A percentile compares a stretch with the other conserved stretches of the same genome.
phyloP scores from a whole-genome alignment of 1,139 yeast genomes.

The Pichia sp. region DNA sequence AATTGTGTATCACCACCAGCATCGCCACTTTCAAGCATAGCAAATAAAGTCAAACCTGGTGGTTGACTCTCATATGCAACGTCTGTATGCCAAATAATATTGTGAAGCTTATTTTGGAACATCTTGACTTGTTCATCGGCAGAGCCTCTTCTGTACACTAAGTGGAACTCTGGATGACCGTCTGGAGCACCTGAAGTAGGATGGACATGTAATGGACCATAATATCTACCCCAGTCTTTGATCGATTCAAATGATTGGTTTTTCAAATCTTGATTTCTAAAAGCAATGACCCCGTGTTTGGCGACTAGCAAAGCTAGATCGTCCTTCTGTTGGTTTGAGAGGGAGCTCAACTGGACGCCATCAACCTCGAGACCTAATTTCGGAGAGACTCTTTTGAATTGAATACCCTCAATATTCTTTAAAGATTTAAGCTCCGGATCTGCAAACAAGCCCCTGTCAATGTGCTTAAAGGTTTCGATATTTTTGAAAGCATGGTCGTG shows the following conservation, averaged over 20 bases:
- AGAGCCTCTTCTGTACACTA: constrained; percentile 49
- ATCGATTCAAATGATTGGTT: constrained; percentile 48
- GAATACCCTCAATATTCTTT: constrained; percentile 33
- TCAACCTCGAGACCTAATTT: constrained; percentile 56
- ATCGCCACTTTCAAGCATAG: constrained; percentile 46
- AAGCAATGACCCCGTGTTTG: constrained; percentile 61
- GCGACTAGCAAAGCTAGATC: constrained; percentile 61
- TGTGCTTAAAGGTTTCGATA: constrained; percentile 38
- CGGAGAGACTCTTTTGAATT: constrained; percentile 39
- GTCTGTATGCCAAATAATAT: constrained; percentile 56
- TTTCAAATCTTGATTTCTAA: constrained; percentile 58
- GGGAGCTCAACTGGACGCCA: constrained; percentile 51
- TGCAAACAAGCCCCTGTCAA: constrained; percentile 52
- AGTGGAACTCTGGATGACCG: constrained; percentile 51
- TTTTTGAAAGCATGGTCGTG: constrained; percentile 17
- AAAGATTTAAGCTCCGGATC: constrained; percentile 46
- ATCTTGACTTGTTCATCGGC: constrained; percentile 30
- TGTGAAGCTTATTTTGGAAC: constrained; percentile 31
- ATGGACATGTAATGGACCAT: constrained; percentile 66
- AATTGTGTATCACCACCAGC: constrained; percentile 80
- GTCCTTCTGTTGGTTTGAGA: constrained; percentile 46
- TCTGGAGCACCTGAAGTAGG: constrained; percentile 67
- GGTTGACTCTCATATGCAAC: constrained; percentile 66
- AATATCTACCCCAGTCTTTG: constrained; percentile 49
- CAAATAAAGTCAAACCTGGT: constrained; percentile 58